Evolutionary conservation across 1,139 yeast genomes (phyloP).

Genomic region (Blastobotrys arbuscula): DNA sequence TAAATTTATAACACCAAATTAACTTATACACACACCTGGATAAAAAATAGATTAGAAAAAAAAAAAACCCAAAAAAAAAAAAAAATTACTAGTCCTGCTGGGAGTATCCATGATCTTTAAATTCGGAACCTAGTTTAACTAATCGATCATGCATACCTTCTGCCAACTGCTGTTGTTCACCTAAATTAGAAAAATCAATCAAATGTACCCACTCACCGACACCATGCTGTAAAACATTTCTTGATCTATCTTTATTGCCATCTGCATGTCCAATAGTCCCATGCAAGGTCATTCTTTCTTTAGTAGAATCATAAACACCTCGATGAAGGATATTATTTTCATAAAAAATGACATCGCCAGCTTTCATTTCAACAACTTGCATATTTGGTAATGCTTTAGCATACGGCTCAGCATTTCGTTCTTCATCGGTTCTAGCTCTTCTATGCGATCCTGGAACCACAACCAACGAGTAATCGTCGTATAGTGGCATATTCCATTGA

Average conservation of each 20-base stretch:
- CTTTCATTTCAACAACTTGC: conserved; percentile 42
- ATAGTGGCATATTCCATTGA: conserved; percentile 50
- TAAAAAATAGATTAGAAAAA: no score
- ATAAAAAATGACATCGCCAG: conserved; percentile 53
- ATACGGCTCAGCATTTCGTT: conserved; percentile 36
- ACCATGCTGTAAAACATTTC: conserved; percentile 52
- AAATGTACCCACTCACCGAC: conserved; percentile 43
- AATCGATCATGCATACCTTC: conserved; percentile 13
- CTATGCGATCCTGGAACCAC: conserved; percentile 50
- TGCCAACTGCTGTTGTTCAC: conserved; percentile 3
- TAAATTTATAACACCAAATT: no score
- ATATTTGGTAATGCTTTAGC: conserved; percentile 39
- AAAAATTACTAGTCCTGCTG: conserved; percentile 11
- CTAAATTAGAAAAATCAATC: conserved; percentile 7
- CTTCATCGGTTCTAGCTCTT: conserved; percentile 44
- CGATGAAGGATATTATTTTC: conserved; percentile 51
- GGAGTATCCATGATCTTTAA: conserved; percentile 11
- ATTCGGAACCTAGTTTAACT: conserved; percentile 9
- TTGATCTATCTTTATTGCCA: conserved; percentile 44
- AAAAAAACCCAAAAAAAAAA: no score
- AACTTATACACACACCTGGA: no score
- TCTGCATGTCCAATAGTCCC: conserved; percentile 49
- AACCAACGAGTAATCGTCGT: conserved; percentile 46
- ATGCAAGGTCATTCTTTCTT: conserved; percentile 45
- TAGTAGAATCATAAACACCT: conserved; percentile 41